phyloP scores from a whole-genome alignment of 2,329 filamentous ascomycete genomes.

The Aspergillus ibericus region DNA sequence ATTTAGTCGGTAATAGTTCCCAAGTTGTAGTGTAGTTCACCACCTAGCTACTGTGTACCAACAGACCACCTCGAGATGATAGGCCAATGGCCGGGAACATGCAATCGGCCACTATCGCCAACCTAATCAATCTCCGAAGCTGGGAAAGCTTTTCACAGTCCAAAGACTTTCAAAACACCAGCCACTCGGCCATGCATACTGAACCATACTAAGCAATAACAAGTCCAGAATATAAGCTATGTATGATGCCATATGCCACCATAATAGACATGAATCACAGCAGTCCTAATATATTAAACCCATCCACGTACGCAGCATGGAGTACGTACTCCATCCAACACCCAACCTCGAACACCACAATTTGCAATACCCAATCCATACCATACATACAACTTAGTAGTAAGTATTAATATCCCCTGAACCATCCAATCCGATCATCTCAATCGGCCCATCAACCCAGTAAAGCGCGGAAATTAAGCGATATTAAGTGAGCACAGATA shows the following conservation, averaged over 20 bases:
- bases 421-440: too few species aligned
- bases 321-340: too few species aligned
- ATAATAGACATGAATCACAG: not conserved
- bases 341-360: not conserved
- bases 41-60: not conserved
- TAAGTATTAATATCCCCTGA: too few species aligned
- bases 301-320: too few species aligned
- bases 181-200: not conserved
- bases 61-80: not conserved
- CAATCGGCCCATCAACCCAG: too few species aligned
- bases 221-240: too few species aligned
- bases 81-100: not conserved
- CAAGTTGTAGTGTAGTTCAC: not conserved
- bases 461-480: not conserved
- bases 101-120: not conserved
- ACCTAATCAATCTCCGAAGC: not conserved
- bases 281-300: not conserved
- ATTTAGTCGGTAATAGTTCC: not conserved
- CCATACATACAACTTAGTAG: not conserved
- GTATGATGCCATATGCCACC: constrained; percentile 5
- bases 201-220: too few species aligned
- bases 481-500: constrained; percentile 2
- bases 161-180: too few species aligned
- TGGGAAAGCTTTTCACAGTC: not conserved
- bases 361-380: not conserved